These are phyloP conservation scores for Odontarrhena argentea DNA, from an alignment of 345 rosid species.

Conservation along the genomic window DNA sequence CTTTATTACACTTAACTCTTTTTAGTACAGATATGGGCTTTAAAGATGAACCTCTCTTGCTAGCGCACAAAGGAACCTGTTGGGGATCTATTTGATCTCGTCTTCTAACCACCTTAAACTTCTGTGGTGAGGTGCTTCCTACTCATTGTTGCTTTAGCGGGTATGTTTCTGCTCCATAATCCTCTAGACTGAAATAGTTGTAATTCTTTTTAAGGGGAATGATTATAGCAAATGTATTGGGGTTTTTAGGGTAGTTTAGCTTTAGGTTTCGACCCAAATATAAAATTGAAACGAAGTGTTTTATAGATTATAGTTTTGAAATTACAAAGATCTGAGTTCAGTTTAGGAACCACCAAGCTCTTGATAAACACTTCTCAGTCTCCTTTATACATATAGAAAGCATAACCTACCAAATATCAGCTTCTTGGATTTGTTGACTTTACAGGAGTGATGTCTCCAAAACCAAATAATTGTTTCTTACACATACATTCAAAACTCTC, in stretches of 20 bases:
- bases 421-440: conserved; percentile 9
- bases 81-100: background rate
- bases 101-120: background rate
- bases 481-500: conserved; percentile 18
- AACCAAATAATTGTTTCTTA: conserved; percentile 5
- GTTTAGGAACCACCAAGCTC: background rate
- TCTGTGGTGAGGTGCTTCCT: conserved; percentile 6
- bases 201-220: background rate
- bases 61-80: background rate
- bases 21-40: background rate
- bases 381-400: conserved; percentile 16
- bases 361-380: background rate
- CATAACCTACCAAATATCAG: background rate
- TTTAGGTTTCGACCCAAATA: background rate
- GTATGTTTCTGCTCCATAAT: conserved; percentile 25
- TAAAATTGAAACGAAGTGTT: background rate
- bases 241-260: background rate
- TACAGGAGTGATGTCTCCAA: conserved; percentile 25
- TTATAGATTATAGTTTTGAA: background rate
- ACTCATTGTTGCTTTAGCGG: conserved; percentile 5
- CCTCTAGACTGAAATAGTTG: background rate
- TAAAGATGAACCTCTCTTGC: background rate
- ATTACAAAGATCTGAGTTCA: background rate
- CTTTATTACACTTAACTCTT: background rate
- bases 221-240: background rate